A percentile compares a stretch with the other conserved stretches of the same genome.
Conservation (phyloP, 2,329 filamentous ascomycete species). For the Aspergillus chevalieri region DNA sequence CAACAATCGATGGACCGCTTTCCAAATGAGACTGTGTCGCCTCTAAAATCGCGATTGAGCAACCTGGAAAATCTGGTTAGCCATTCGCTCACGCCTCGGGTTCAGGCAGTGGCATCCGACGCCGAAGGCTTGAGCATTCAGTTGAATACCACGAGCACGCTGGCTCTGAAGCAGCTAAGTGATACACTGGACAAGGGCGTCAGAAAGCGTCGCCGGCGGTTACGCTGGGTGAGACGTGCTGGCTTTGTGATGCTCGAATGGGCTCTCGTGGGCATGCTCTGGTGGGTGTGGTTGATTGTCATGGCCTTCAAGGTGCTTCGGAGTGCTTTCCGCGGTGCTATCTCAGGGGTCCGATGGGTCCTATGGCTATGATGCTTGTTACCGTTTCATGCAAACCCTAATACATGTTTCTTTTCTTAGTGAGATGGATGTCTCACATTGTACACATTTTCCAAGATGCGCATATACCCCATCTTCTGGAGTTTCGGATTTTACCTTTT, state of each 20-base stretch:
- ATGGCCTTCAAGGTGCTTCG: constrained; percentile 64
- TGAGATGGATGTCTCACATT: background rate
- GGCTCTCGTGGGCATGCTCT: constrained; percentile 81
- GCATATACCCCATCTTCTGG: background rate
- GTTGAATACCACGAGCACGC: constrained; percentile 67
- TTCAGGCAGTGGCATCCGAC: constrained; percentile 65
- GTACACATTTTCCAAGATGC: background rate
- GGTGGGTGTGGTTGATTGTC: constrained; percentile 89
- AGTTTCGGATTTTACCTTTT: background rate
- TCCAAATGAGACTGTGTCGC: constrained; percentile 39
- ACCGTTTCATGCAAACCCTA: background rate
- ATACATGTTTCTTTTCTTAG: background rate
- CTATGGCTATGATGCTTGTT: constrained; percentile 60
- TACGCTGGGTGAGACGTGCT: constrained; percentile 67
- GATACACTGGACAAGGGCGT: constrained; percentile 67
- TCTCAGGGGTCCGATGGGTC: constrained; percentile 67
- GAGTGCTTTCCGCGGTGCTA: constrained; percentile 55
- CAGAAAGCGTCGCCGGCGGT: constrained; percentile 65
- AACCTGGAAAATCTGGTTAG: constrained; percentile 43
- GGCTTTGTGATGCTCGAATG: constrained; percentile 84
- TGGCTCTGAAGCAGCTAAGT: constrained; percentile 72
- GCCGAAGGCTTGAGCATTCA: constrained; percentile 74
- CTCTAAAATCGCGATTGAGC: constrained; percentile 40
- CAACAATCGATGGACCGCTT: constrained; percentile 42
- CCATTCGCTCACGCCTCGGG: constrained; percentile 50